Percentiles rank a stretch among this genome's conserved stretches.
These are phyloP conservation scores for Talaromyces sp. DNA, from an alignment of 2,329 filamentous ascomycete genomes.

Conservation along the genomic window DNA sequence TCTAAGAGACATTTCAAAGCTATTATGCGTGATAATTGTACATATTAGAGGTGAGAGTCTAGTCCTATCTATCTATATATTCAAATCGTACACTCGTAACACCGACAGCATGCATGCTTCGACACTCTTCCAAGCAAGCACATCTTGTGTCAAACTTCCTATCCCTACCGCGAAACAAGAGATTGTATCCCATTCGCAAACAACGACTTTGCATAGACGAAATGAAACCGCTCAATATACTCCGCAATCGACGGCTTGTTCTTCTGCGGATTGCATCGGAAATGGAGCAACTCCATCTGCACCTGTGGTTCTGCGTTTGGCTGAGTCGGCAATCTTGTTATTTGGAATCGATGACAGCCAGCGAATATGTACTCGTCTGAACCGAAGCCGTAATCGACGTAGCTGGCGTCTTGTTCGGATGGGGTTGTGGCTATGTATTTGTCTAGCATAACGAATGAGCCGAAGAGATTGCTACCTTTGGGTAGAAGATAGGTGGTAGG, in stretches of 20 bases:
- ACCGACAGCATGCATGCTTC: neutral
- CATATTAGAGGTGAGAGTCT: slow-evolving; percentile 1
- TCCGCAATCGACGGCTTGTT: slow-evolving; percentile 18
- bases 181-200: slow-evolving; percentile 21
- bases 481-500: slow-evolving; percentile 17
- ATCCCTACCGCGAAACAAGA: neutral
- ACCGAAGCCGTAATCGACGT: slow-evolving; percentile 24
- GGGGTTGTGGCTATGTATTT: slow-evolving; percentile 18
- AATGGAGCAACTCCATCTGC: slow-evolving; percentile 22
- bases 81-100: neutral
- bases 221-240: slow-evolving; percentile 19
- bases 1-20: neutral
- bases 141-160: neutral
- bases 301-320: slow-evolving; percentile 3
- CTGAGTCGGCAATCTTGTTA: slow-evolving; percentile 15
- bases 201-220: slow-evolving; percentile 19
- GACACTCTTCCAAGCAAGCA: neutral
- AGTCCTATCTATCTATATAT: neutral
- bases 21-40: neutral
- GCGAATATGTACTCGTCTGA: slow-evolving; percentile 21
- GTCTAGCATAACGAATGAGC: slow-evolving; percentile 22
- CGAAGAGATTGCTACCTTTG: slow-evolving; percentile 21
- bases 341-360: slow-evolving; percentile 24
- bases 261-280: slow-evolving; percentile 24
- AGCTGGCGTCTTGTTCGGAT: slow-evolving; percentile 15